Percentiles rank a stretch among this genome's conserved stretches.
Conservation (phyloP, 305 asterid genomes). For the Plantago coronopus region DNA sequence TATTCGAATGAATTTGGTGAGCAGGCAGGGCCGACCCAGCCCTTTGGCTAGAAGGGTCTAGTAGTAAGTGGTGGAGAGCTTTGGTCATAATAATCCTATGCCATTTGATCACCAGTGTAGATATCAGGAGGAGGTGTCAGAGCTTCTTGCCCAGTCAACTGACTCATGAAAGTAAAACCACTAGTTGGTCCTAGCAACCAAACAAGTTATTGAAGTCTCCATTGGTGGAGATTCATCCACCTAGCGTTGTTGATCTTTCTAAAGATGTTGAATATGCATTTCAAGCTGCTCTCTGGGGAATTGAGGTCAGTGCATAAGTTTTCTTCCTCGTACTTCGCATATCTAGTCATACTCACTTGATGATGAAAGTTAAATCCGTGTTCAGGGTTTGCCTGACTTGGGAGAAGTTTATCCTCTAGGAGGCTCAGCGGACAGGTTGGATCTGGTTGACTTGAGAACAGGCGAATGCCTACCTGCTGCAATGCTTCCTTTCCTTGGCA, state of each 20-base stretch:
- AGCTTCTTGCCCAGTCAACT: constrained; percentile 71
- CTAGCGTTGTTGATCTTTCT: constrained; percentile 78
- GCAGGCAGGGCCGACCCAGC: too few species aligned
- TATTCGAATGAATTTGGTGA: too few species aligned
- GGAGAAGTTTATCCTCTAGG: constrained; percentile 99
- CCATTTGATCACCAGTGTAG: too few species aligned
- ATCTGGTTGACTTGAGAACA: constrained; percentile 75
- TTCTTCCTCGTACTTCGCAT: constrained; percentile 17
- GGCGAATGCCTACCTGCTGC: constrained; percentile 99
- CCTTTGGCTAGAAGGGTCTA: too few species aligned
- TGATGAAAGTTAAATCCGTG: constrained; percentile 38
- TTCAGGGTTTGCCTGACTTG: constrained; percentile 95
- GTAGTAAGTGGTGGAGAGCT: too few species aligned
- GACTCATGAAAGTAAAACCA: constrained; percentile 41
- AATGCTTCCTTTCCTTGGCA: constrained; percentile 97
- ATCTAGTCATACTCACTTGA: constrained; percentile 23
- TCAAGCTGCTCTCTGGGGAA: constrained; percentile 95
- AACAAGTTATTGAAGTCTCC: constrained; percentile 40
- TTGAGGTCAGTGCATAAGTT: constrained; percentile 67
- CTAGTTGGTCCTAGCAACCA: constrained; percentile 45
- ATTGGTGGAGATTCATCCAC: constrained; percentile 77
- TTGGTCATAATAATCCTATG: too few species aligned
- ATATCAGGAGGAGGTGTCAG: constrained; percentile 73
- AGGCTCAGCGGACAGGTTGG: constrained; percentile 97
- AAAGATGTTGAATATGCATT: constrained; percentile 76